Evolutionary conservation across 805 yeast genomes (phyloP).

Genomic region (Hanseniaspora vineae): DNA sequence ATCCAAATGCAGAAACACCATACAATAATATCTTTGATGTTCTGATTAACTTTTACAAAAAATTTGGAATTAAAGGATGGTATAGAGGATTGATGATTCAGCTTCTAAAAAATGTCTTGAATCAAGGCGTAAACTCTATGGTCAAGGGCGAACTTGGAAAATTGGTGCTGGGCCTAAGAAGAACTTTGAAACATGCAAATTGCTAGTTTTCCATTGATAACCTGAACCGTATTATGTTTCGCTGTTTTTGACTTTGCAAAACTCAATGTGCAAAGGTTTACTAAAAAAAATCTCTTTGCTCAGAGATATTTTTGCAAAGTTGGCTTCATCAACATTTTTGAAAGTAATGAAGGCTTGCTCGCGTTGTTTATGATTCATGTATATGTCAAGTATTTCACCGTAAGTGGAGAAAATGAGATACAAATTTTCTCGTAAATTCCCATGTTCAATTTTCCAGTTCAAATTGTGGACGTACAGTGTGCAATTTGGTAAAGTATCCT

Average conservation of each 20-base stretch:
- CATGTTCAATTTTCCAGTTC: slow-evolving; percentile 38
- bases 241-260: slow-evolving; percentile 16
- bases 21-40: slow-evolving; percentile 41
- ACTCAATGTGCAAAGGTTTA: slow-evolving; percentile 34
- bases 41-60: slow-evolving; percentile 40
- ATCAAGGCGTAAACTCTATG: slow-evolving; percentile 75
- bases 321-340: slow-evolving; percentile 36
- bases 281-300: slow-evolving; percentile 41
- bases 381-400: slow-evolving; percentile 51
- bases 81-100: slow-evolving; percentile 80
- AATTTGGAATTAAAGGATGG: slow-evolving; percentile 52
- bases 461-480: slow-evolving; percentile 50
- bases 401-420: slow-evolving; percentile 47
- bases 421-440: slow-evolving; percentile 36
- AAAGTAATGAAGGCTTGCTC: slow-evolving; percentile 60
- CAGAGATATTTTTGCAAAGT: slow-evolving; percentile 34
- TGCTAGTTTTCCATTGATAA: no score
- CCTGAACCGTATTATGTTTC: no score
- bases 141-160: slow-evolving; percentile 54
- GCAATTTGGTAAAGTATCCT: slow-evolving; percentile 18
- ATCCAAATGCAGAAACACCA: slow-evolving; percentile 30
- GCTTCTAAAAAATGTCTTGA: slow-evolving; percentile 65
- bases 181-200: neutral
- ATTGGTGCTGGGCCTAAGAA: slow-evolving; percentile 1
- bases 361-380: slow-evolving; percentile 32